A percentile compares a stretch with the other conserved stretches of the same genome.
phyloP scores from a whole-genome alignment of 1,284 basidiomycete genomes.

The Leccinum fuscescens region DNA sequence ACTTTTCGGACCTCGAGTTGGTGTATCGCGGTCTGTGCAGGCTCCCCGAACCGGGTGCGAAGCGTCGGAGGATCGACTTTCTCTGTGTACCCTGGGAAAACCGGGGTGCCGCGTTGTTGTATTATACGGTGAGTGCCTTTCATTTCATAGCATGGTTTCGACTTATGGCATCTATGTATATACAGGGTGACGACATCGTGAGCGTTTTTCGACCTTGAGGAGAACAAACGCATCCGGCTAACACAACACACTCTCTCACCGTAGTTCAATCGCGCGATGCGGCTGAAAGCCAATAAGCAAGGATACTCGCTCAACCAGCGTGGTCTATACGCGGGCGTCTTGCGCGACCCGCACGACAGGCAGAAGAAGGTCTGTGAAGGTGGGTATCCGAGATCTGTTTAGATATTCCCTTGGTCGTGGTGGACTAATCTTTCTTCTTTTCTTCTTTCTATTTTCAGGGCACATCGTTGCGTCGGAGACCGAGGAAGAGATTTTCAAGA shows the following conservation, averaged over 20 bases:
- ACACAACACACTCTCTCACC: background rate
- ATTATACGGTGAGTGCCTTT: slow-evolving; percentile 70
- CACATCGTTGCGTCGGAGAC: slow-evolving; percentile 76
- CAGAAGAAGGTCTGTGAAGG: slow-evolving; percentile 59
- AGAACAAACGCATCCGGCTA: background rate
- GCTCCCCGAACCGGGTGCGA: slow-evolving; percentile 40
- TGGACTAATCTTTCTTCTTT: background rate
- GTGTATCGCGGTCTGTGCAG: slow-evolving; percentile 80
- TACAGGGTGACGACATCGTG: slow-evolving; percentile 79
- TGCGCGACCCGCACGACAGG: slow-evolving; percentile 65
- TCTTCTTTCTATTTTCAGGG: slow-evolving; percentile 45
- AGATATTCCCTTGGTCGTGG: background rate
- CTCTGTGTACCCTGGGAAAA: slow-evolving; percentile 75
- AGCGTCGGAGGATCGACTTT: slow-evolving; percentile 79
- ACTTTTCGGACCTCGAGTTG: slow-evolving; percentile 65
- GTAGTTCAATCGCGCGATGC: slow-evolving; percentile 87
- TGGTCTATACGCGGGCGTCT: slow-evolving; percentile 70
- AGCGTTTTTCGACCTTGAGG: slow-evolving; percentile 24
- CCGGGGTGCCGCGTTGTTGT: slow-evolving; percentile 81
- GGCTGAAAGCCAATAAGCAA: slow-evolving; percentile 77
- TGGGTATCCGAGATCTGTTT: slow-evolving; percentile 31
- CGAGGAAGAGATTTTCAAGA: slow-evolving; percentile 81
- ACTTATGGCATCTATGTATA: background rate
- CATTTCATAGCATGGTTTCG: background rate
- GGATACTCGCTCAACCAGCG: slow-evolving; percentile 87